Conservation (phyloP, 2,329 filamentous ascomycete species). For the Ceratocystis cacaofunesta region DNA sequence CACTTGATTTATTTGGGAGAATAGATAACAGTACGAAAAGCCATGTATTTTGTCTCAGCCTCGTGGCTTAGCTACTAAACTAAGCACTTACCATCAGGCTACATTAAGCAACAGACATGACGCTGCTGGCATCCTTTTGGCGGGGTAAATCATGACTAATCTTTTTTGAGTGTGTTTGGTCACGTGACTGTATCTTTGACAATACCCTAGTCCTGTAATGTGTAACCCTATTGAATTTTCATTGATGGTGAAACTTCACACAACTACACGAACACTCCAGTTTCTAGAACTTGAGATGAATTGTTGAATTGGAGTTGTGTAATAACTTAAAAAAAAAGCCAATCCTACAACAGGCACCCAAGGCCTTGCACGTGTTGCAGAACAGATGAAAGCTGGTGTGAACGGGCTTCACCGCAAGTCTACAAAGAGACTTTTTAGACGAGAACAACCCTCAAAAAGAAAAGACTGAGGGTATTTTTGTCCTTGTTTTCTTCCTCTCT, state of each 20-base stretch:
- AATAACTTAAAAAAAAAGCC: too few relatives aligned
- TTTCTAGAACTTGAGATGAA: not conserved
- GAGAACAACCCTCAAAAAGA: too few relatives aligned
- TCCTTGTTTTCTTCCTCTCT: too few relatives aligned
- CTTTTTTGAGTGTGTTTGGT: too few relatives aligned
- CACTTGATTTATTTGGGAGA: not conserved
- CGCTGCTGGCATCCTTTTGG: not conserved
- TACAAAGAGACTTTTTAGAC: too few relatives aligned
- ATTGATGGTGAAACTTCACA: too few relatives aligned
- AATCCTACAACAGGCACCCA: not conserved
- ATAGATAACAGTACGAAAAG: not conserved
- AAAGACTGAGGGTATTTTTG: too few relatives aligned
- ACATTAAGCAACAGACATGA: too few relatives aligned
- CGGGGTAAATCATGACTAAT: not conserved
- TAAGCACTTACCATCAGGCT: not conserved
- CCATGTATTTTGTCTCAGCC: not conserved
- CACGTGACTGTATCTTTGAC: too few relatives aligned
- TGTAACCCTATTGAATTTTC: not conserved
- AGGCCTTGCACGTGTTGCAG: not conserved
- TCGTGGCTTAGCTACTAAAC: not conserved
- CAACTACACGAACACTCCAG: too few relatives aligned
- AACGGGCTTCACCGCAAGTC: constrained; percentile 7
- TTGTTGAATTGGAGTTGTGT: too few relatives aligned
- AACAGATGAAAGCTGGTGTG: not conserved
- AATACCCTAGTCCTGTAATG: not conserved